phyloP scores from a whole-genome alignment of 345 rosid species.

The Eucalyptus regnans region DNA sequence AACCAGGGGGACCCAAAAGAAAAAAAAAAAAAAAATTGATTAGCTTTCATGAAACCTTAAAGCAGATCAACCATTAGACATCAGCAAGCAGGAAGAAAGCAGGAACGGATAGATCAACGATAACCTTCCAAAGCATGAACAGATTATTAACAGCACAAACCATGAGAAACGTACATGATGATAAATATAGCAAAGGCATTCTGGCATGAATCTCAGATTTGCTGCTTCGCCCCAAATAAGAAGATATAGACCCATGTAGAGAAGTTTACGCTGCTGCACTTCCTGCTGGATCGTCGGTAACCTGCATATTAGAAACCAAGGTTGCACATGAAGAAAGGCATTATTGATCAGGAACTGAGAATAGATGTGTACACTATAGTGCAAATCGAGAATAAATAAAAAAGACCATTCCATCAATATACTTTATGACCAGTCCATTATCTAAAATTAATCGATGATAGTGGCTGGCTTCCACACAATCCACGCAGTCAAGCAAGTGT shows the following conservation, averaged over 20 bases:
- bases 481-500: background rate
- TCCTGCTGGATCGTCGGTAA: conserved; percentile 99
- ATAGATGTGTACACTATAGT: background rate
- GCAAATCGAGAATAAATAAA: background rate
- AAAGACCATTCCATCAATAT: background rate
- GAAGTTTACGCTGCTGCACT: conserved; percentile 92
- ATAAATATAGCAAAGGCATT: conserved; percentile 96
- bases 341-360: background rate
- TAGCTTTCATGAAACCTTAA: background rate
- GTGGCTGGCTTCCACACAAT: background rate
- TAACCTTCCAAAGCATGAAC: background rate
- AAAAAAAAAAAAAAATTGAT: too few species aligned
- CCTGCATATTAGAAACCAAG: conserved; percentile 26
- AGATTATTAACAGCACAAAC: background rate
- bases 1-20: too few species aligned
- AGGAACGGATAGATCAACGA: background rate
- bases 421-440: background rate
- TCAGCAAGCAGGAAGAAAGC: background rate
- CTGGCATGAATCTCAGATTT: conserved; percentile 98
- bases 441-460: background rate
- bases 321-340: background rate
- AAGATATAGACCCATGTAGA: conserved; percentile 95
- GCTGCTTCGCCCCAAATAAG: conserved; percentile 99
- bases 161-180: conserved; percentile 72
- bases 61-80: background rate